Percentiles rank a stretch among this genome's conserved stretches.
phyloP scores from a whole-genome alignment of 768 basidiomycete genomes.

The Tylopilus felleus region DNA sequence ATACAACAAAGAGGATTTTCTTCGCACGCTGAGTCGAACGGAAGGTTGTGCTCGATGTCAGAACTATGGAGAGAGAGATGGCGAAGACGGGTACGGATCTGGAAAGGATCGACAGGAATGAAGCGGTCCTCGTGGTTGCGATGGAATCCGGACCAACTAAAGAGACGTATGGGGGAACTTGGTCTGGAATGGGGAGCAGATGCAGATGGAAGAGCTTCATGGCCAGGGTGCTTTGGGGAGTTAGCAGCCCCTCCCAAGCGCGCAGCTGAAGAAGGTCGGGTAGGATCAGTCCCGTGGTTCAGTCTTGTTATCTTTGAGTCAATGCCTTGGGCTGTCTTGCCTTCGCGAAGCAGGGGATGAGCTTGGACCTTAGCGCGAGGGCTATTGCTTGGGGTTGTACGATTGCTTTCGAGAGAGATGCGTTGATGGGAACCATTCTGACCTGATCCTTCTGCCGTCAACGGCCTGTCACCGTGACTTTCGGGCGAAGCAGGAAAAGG shows the following conservation, averaged over 20 bases:
- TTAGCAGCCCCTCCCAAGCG: constrained; percentile 4
- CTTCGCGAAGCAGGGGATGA: constrained; percentile 20
- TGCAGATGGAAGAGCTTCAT: constrained; percentile 25
- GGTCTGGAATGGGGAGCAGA: constrained; percentile 40
- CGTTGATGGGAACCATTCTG: constrained; percentile 48
- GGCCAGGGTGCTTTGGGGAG: constrained; percentile 20
- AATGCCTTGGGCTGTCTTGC: constrained; percentile 6
- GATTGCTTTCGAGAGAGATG: constrained; percentile 49
- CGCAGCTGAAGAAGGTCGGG: constrained; percentile 4
- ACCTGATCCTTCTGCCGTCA: constrained; percentile 38
- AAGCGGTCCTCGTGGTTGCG: constrained; percentile 54
- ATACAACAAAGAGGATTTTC: constrained; percentile 24
- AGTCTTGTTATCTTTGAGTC: constrained; percentile 10
- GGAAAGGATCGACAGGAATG: constrained; percentile 55
- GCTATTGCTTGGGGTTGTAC: constrained; percentile 32
- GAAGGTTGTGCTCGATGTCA: constrained; percentile 16
- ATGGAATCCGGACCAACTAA: constrained; percentile 53
- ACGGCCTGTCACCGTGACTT: constrained; percentile 15
- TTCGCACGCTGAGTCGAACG: constrained; percentile 23
- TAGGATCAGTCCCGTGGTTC: constrained; percentile 6
- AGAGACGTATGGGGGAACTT: constrained; percentile 56
- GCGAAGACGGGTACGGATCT: constrained; percentile 24
- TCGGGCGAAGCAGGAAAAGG: constrained; percentile 16
- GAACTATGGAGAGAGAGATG: constrained; percentile 21
- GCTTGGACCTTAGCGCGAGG: constrained; percentile 34